Evolutionary conservation across 164 flowering plant species (phyloP), one percentile per base, ranked within the genome.

Genomic region (Berberis thunbergii): DNA sequence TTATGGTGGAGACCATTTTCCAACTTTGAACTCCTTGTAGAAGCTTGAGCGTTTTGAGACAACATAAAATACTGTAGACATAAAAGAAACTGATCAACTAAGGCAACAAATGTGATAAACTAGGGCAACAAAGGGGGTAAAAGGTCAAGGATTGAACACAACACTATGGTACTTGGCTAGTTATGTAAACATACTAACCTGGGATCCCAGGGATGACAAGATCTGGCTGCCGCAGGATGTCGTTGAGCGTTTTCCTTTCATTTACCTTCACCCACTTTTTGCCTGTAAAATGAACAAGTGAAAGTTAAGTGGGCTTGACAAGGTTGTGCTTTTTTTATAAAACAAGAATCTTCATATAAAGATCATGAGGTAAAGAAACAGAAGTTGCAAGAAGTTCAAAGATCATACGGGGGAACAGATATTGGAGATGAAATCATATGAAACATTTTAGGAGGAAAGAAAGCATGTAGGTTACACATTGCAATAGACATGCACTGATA

Each of bases 151-250:
- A n/a, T n/a, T n/a, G n/a, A n/a, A n/a, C n/a, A n/a, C n/a, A n/a
- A n/a, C n/a, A n/a, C n/a, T n/a, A n/a, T n/a, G n/a, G n/a, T 56
- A 9, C 45, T 42, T 38, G 45, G 65, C 48, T 50, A 56, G 10
- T n/a, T 56, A 39, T 8, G 7, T 41, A 49, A 13, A 48, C 59
- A 64, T 40, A 41, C 70, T 56, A 13, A 93, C 98, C 99, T 74
- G 99, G 99, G 70, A 91, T 85, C 64, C 84, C 91, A 11, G 91
- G 87, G 60, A 91, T 84, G 49, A 89, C 63, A 62, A 77, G 72
- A 73, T 84, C 73, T 1, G 86, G 74, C 50, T 81, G 86, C 72
- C 77, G 78, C 66, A 91, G 75, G 59, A 87, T 82, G 67, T 80
- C 81, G 59, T 72, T 70, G 9, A 94, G 96, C 10, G 81, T 83